Evolutionary conservation across 495 filamentous ascomycete species (phyloP), one percentile per base, ranked within the genome.

Genomic region (Bathelium albidoporum): DNA sequence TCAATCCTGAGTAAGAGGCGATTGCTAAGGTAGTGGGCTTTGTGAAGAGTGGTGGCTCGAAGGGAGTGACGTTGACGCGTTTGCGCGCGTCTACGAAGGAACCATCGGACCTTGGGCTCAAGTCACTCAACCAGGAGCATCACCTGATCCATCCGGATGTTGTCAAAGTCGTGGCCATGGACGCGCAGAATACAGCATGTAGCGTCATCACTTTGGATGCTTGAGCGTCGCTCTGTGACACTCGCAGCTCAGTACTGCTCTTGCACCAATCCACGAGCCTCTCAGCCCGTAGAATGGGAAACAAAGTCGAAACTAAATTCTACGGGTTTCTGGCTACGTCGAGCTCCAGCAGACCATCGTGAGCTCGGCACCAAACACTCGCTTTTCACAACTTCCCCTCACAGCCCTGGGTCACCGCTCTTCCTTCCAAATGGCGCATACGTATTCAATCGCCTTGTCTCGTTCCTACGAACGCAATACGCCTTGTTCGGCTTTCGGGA

Each of bases 381-480:
- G 52, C 83, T 97, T 10, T 94, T 93, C 71, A 89, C 83, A 24
- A 88, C 84, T 0, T 90, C 90, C 11, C 68, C 80, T 53, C 89
- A 90, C 73, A 92, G 88, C 66, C 91, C 92, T 2, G 92, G 92
- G 0, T 94, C 91, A 14, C 90, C 92, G 3, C 82, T 97, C 14
- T 90, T 97, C 68, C 83, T 91, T 2, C 92, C 92, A 20, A 86
- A 89, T 69, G 92, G 92, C 69, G 85, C 92, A 4, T 85, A 85
- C 64, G 80, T 97, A 60, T 90, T 95, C 79, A 91, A 95, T 72
- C 91, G 90, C 62, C 84, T 97, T 10, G 81, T 89, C 44, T 79
- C 85, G 49, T 97, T 95, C 74, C 82, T 97, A 62, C 88, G 92
- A 53, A 83, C 86, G 45, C 92, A 96, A 66, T 96, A 97, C 73